Percentiles rank a stretch among this genome's conserved stretches.
Evolutionary conservation across 177 flowering plant genomes (phyloP).

Genomic region (Tripterygium wilfordii): DNA sequence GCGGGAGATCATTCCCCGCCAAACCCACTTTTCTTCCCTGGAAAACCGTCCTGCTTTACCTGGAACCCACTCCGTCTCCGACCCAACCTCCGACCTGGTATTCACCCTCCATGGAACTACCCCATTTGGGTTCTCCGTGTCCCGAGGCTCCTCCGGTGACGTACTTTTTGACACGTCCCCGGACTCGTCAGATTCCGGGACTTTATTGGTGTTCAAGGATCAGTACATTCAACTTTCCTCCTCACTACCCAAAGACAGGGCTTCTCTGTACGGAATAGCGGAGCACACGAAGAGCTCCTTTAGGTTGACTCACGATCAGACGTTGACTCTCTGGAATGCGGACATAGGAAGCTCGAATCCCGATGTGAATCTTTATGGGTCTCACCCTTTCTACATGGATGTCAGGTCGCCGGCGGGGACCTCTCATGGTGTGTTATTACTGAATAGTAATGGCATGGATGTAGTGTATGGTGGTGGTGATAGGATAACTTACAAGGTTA

Average conservation of each 20-base stretch:
- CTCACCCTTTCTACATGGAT: slow-evolving; percentile 86
- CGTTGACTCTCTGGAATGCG: slow-evolving; percentile 67
- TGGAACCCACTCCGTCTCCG: slow-evolving; percentile 14
- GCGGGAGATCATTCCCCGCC: slow-evolving; percentile 36
- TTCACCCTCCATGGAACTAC: slow-evolving; percentile 31
- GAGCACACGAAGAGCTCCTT: slow-evolving; percentile 77
- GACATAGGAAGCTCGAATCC: slow-evolving; percentile 42
- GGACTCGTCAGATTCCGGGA: slow-evolving; percentile 5
- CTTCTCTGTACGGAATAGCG: slow-evolving; percentile 71
- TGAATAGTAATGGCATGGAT: slow-evolving; percentile 88
- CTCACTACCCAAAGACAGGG: slow-evolving; percentile 35
- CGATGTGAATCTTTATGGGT: slow-evolving; percentile 72
- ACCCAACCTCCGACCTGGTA: slow-evolving; percentile 44
- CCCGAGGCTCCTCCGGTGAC: slow-evolving; percentile 44
- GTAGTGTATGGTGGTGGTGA: slow-evolving; percentile 47
- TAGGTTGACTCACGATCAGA: slow-evolving; percentile 32
- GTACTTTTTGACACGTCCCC: slow-evolving; percentile 39
- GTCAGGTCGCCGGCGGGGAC: slow-evolving; percentile 45
- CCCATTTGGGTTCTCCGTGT: slow-evolving; percentile 40
- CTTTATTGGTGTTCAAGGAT: slow-evolving; percentile 58
- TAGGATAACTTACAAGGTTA: slow-evolving; percentile 24
- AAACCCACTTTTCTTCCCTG: slow-evolving; percentile 7
- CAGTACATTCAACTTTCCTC: slow-evolving; percentile 70
- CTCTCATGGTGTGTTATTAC: slow-evolving; percentile 62
- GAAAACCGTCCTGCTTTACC: slow-evolving; percentile 2